Evolutionary conservation across 352 stramenopile genomes (phyloP), one percentile per base, ranked within the genome.

Genomic region (Saprolegnia diclina): DNA sequence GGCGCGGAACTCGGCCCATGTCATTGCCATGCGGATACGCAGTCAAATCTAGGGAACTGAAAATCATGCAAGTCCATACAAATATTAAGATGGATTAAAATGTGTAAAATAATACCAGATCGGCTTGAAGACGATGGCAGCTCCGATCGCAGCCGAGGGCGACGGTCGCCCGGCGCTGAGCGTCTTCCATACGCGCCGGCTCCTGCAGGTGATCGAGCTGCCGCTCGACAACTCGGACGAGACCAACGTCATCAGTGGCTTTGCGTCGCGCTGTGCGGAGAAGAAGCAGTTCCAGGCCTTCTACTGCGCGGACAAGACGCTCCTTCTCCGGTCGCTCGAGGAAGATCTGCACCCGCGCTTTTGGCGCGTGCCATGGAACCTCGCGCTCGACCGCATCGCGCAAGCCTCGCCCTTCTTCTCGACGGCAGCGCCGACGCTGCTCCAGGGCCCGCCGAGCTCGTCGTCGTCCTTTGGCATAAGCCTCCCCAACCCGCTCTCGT

Each of bases 281-380:
- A 61, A 69, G 63, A 69, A 69, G 46, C 63, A 69, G 24, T 69
- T 69, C 53, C 63, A 69, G 38, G 63, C 63, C 29, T 69, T 69
- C 50, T 69, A 69, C 37, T 69, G 63, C 46, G 53, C 63, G 18
- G 63, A 69, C 38, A 69, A 69, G 32, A 69, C 63, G 26, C 56
- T 95, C 56, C 56, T 95, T 35, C 50, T 95, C 4, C 76, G 87
- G 5, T 91, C 82, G 40, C 76, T 92, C 22, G 87, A 93, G 57
- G 85, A 92, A 63, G 87, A 95, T 69, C 73, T 84, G 35, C 74
- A 72, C 38, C 75, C 79, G 40, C 83, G 85, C 22, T 84, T 92
- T 61, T 71, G 0, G 76, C 72, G 35, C 65, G 73, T 19, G 76
- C 82, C 42, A 90, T 69, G 67, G 85, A 91, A 38, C 77, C 73